Conservation (phyloP, 768 basidiomycete genomes). For the Boletus bicolor region DNA sequence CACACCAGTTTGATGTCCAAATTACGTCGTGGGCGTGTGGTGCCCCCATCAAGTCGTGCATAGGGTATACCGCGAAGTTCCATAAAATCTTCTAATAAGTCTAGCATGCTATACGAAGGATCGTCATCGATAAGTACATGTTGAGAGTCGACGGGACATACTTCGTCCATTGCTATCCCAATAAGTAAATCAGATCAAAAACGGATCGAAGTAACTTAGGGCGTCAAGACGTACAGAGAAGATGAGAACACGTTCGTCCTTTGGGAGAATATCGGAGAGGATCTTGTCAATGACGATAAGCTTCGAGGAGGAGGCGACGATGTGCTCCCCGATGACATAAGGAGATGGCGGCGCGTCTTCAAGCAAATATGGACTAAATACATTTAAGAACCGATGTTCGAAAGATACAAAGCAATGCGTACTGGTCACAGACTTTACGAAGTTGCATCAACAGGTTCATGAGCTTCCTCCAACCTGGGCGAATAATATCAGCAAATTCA, state of each 20-base stretch:
- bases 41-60: slow-evolving; percentile 58
- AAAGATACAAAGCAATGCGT: slow-evolving; percentile 14
- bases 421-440: slow-evolving; percentile 70
- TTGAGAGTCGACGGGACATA: slow-evolving; percentile 15
- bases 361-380: slow-evolving; percentile 49
- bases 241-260: slow-evolving; percentile 61
- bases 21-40: slow-evolving; percentile 49
- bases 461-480: slow-evolving; percentile 50
- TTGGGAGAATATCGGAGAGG: slow-evolving; percentile 51
- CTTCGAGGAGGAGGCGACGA: slow-evolving; percentile 56
- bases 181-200: slow-evolving; percentile 11
- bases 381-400: slow-evolving; percentile 2
- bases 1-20: slow-evolving; percentile 56
- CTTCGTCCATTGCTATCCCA: slow-evolving; percentile 55
- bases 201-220: not conserved
- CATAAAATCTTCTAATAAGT: slow-evolving; percentile 67
- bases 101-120: slow-evolving; percentile 51
- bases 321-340: slow-evolving; percentile 51
- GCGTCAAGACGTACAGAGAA: slow-evolving; percentile 49
- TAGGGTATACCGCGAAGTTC: slow-evolving; percentile 54
- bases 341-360: slow-evolving; percentile 47
- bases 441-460: slow-evolving; percentile 74
- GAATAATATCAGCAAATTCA: not conserved
- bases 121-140: not conserved
- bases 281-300: slow-evolving; percentile 57